Percentiles rank a stretch among this genome's conserved stretches.
phyloP scores from a whole-genome alignment of 306 rosid species.

The Abrus precatorius region DNA sequence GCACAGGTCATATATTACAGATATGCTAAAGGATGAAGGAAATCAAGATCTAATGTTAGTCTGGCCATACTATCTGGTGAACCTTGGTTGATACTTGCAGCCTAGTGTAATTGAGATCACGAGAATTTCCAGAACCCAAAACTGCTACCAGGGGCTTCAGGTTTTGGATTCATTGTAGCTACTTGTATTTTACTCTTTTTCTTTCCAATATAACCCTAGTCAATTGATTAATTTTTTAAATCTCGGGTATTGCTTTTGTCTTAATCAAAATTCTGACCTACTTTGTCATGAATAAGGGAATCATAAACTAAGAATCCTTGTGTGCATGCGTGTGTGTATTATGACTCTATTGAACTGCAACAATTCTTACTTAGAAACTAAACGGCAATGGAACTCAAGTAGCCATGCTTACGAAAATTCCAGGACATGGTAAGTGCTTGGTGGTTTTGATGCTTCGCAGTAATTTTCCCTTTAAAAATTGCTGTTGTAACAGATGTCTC shows the following conservation, averaged over 20 bases:
- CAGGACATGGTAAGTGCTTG: neutral
- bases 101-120: neutral
- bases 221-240: slow-evolving; percentile 27
- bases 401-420: neutral
- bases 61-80: neutral
- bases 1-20: neutral
- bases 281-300: slow-evolving; percentile 4
- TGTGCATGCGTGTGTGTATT: neutral
- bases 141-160: slow-evolving; percentile 36
- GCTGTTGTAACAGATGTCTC: neutral
- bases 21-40: slow-evolving; percentile 27
- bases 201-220: slow-evolving; percentile 22
- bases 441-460: neutral
- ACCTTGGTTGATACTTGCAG: slow-evolving; percentile 36
- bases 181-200: slow-evolving; percentile 22
- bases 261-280: neutral
- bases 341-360: slow-evolving; percentile 17
- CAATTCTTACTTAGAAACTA: neutral
- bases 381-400: neutral
- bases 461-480: neutral
- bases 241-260: neutral
- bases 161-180: slow-evolving; percentile 43
- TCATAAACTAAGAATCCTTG: neutral
- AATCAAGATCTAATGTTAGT: slow-evolving; percentile 23
- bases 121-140: slow-evolving; percentile 19